phyloP scores from a whole-genome alignment of 2,329 filamentous ascomycete genomes.

The Macrophomina tecta region DNA sequence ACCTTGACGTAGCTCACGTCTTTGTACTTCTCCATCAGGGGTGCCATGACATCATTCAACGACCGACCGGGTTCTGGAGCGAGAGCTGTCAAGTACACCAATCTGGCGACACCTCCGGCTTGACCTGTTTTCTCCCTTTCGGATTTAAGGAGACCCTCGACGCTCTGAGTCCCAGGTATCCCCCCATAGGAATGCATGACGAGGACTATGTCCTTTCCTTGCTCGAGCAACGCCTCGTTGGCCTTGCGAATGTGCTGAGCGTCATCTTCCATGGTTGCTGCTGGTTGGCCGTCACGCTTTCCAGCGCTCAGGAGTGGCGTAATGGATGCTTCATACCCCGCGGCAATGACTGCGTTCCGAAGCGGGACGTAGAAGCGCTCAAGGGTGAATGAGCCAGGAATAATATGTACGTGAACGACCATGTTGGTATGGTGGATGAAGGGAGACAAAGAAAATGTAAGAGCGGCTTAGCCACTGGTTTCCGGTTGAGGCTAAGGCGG shows the following conservation, averaged over 20 bases:
- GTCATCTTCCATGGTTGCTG: slow-evolving; percentile 40
- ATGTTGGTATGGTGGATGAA: not conserved
- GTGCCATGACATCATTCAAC: slow-evolving; percentile 8
- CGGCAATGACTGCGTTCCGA: slow-evolving; percentile 28
- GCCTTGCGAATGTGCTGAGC: slow-evolving; percentile 38
- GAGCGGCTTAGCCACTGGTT: no score
- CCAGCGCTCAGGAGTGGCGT: slow-evolving; percentile 30
- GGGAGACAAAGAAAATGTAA: no score
- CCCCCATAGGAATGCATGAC: slow-evolving; percentile 47
- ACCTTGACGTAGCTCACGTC: slow-evolving; percentile 2
- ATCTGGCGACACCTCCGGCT: slow-evolving; percentile 39
- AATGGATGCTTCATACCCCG: slow-evolving; percentile 33
- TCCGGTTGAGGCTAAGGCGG: no score
- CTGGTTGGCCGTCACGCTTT: slow-evolving; percentile 3
- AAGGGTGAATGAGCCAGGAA: slow-evolving; percentile 37
- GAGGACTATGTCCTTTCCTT: slow-evolving; percentile 42
- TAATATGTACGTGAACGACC: slow-evolving; percentile 35
- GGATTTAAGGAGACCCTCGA: slow-evolving; percentile 38
- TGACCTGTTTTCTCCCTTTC: slow-evolving; percentile 38
- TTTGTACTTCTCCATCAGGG: not conserved
- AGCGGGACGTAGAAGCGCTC: slow-evolving; percentile 33
- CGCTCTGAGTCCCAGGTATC: slow-evolving; percentile 37
- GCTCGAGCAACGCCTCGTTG: slow-evolving; percentile 35
- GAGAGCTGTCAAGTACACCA: slow-evolving; percentile 35
- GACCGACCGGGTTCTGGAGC: slow-evolving; percentile 1